phyloP scores from a whole-genome alignment of 768 basidiomycete genomes.

The Lentinula detonsa region DNA sequence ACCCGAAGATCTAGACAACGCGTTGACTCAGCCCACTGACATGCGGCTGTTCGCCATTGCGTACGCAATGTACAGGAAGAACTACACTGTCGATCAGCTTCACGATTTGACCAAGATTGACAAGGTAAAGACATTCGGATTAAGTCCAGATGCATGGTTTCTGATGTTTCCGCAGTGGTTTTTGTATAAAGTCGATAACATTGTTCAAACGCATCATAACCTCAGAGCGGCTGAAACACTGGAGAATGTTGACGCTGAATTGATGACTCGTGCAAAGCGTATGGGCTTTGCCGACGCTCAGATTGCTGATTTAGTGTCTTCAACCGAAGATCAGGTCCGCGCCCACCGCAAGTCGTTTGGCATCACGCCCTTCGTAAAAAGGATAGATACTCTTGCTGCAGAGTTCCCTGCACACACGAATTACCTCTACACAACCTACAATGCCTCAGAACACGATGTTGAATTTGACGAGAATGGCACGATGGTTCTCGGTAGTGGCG shows the following conservation, averaged over 20 bases:
- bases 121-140: slow-evolving; percentile 49
- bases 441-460: slow-evolving; percentile 93
- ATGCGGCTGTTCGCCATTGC: slow-evolving; percentile 96
- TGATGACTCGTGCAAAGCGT: slow-evolving; percentile 84
- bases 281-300: slow-evolving; percentile 96
- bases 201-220: slow-evolving; percentile 79
- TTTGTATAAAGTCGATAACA: slow-evolving; percentile 98
- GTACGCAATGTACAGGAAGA: slow-evolving; percentile 93
- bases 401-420: slow-evolving; percentile 99
- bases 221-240: slow-evolving; percentile 68
- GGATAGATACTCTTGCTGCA: slow-evolving; percentile 97
- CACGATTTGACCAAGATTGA: slow-evolving; percentile 98
- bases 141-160: not conserved
- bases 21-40: slow-evolving; percentile 82
- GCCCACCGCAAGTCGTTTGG: slow-evolving; percentile 79
- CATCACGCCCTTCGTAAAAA: slow-evolving; percentile 96
- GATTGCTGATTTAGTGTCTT: slow-evolving; percentile 75
- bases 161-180: slow-evolving; percentile 64
- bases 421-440: slow-evolving; percentile 99
- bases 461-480: slow-evolving; percentile 95
- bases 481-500: slow-evolving; percentile 98
- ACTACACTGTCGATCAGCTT: slow-evolving; percentile 83
- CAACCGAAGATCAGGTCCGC: slow-evolving; percentile 75
- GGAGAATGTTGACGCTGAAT: slow-evolving; percentile 61
- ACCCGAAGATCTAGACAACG: slow-evolving; percentile 79